These are phyloP conservation scores for Aspergillus ustus DNA, from an alignment of 2,329 filamentous ascomycete genomes.

Conservation along the genomic window DNA sequence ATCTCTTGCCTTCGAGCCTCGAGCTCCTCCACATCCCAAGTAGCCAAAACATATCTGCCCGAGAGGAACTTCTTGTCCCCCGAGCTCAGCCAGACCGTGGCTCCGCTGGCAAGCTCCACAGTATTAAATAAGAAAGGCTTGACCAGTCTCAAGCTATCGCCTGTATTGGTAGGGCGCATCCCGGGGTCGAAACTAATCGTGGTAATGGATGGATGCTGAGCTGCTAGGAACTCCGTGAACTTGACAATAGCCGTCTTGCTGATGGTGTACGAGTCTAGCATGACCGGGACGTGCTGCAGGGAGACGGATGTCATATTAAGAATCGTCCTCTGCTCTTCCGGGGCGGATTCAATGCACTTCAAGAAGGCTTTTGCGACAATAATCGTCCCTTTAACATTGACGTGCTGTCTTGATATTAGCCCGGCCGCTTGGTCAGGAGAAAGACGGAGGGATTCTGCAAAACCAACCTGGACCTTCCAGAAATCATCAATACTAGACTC, in stretches of 20 bases:
- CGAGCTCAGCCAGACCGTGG: slow-evolving; percentile 22
- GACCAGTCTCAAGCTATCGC: slow-evolving; percentile 14
- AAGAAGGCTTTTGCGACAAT: slow-evolving; percentile 40
- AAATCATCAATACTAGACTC: no score
- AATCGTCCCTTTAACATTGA: slow-evolving; percentile 41
- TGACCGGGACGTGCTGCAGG: slow-evolving; percentile 23
- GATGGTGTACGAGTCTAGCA: slow-evolving; percentile 36
- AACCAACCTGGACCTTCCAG: no score
- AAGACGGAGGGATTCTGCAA: no score
- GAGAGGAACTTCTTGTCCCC: slow-evolving; percentile 21
- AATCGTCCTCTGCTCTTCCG: slow-evolving; percentile 28
- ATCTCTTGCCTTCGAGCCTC: slow-evolving; percentile 23
- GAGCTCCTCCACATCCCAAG: slow-evolving; percentile 27
- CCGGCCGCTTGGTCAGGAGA: no score
- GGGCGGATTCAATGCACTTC: slow-evolving; percentile 18
- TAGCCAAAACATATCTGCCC: slow-evolving; percentile 19
- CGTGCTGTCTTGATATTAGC: slow-evolving; percentile 28
- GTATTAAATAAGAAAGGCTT: slow-evolving; percentile 17
- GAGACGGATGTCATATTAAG: slow-evolving; percentile 34
- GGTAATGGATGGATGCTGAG: slow-evolving; percentile 40
- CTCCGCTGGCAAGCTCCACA: slow-evolving; percentile 16
- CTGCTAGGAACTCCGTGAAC: slow-evolving; percentile 36
- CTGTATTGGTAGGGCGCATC: slow-evolving; percentile 31
- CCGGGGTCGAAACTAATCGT: slow-evolving; percentile 41
- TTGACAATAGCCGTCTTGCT: slow-evolving; percentile 41